Conservation (phyloP, 768 basidiomycete genomes). For the Tulasnella sp. region DNA sequence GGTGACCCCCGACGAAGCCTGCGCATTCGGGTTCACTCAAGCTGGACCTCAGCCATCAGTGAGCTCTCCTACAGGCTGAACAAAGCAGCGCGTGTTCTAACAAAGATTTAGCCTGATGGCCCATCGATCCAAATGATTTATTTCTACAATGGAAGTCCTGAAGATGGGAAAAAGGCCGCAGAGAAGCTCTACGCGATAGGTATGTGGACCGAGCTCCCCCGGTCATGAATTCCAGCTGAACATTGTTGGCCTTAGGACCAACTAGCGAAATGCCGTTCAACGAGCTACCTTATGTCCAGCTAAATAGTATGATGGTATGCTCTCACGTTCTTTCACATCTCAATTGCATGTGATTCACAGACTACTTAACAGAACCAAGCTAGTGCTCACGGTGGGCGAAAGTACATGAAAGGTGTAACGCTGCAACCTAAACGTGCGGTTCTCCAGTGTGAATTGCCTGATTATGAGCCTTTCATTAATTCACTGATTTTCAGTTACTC, state of each 20-base stretch:
- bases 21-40: background rate
- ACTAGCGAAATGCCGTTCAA: background rate
- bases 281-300: background rate
- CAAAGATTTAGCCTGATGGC: background rate
- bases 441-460: too few species aligned
- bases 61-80: too few species aligned
- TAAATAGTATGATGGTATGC: constrained; percentile 7
- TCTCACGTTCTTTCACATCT: background rate
- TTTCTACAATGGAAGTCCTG: background rate
- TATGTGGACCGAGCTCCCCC: background rate
- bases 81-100: background rate
- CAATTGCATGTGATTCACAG: background rate
- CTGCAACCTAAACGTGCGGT: background rate
- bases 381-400: background rate
- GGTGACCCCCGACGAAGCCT: background rate
- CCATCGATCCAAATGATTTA: background rate
- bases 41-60: background rate
- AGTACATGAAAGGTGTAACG: constrained; percentile 10
- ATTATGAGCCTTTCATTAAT: background rate
- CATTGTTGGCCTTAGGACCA: background rate
- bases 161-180: background rate
- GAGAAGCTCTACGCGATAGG: background rate
- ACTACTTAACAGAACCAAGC: background rate
- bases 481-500: background rate
- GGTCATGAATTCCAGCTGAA: background rate